phyloP scores from a whole-genome alignment of 192 early-diverging fungal genomes.

The Helicostylum pulchrum region DNA sequence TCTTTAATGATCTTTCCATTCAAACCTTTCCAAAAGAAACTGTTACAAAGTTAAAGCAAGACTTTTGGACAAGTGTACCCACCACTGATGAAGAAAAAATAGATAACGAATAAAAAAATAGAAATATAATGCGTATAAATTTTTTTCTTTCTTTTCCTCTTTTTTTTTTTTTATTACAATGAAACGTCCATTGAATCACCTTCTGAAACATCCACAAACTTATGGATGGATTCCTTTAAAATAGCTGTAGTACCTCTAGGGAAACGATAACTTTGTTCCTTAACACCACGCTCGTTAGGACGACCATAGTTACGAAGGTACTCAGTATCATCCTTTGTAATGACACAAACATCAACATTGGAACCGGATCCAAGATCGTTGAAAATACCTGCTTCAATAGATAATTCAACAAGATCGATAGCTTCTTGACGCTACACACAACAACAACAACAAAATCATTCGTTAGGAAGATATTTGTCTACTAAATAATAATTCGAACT shows the following conservation, averaged over 20 bases:
- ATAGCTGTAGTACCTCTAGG: slow-evolving; percentile 53
- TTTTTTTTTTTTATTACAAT: slow-evolving; percentile 21
- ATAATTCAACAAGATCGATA: slow-evolving; percentile 85
- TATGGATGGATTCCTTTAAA: slow-evolving; percentile 50
- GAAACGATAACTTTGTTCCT: slow-evolving; percentile 83
- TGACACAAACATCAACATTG: slow-evolving; percentile 92
- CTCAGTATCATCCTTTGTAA: slow-evolving; percentile 83
- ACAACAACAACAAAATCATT: not conserved
- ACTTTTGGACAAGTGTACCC: slow-evolving; percentile 13
- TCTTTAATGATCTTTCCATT: slow-evolving; percentile 37
- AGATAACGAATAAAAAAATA: not conserved
- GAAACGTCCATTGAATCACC: slow-evolving; percentile 65
- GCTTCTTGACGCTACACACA: slow-evolving; percentile 78
- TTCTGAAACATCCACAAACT: slow-evolving; percentile 59
- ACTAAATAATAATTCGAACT: not conserved
- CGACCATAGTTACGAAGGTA: slow-evolving; percentile 78
- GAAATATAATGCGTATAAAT: not conserved
- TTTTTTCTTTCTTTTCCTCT: not conserved
- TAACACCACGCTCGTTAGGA: slow-evolving; percentile 85
- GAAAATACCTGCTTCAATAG: slow-evolving; percentile 97
- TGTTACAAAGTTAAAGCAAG: slow-evolving; percentile 6
- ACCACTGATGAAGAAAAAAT: not conserved
- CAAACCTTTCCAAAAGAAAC: slow-evolving; percentile 24
- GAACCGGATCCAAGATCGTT: slow-evolving; percentile 98
- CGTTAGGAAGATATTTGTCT: not conserved